Percentiles rank a stretch among this genome's conserved stretches.
Evolutionary conservation across 129 eudicot species (phyloP).

Genomic region (Tagetes erecta): DNA sequence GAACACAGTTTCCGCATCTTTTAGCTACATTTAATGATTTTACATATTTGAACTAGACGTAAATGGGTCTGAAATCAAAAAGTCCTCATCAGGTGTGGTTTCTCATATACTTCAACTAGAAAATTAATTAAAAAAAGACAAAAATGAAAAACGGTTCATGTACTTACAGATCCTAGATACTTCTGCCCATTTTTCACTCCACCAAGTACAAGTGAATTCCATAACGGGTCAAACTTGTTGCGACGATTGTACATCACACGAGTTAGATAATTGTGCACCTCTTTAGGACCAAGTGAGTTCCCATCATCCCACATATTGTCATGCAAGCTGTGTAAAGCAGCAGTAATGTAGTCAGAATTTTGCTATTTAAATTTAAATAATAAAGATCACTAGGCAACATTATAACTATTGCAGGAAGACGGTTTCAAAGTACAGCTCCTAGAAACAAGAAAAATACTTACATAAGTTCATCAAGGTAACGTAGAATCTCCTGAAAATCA

Average conservation of each 20-base stretch:
- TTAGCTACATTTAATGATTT: not conserved
- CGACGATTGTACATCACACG: conserved; percentile 80
- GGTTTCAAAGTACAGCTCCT: not conserved
- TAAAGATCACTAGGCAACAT: conserved; percentile 1
- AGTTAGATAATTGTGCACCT: conserved; percentile 76
- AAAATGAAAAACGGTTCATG: not conserved
- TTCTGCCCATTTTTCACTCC: conserved; percentile 80
- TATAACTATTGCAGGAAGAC: not conserved
- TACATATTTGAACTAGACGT: not conserved
- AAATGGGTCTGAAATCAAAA: not conserved
- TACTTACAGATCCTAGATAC: conserved; percentile 72
- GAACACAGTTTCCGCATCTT: not conserved
- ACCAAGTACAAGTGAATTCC: conserved; percentile 83
- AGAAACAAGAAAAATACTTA: conserved; percentile 30
- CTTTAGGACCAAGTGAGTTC: conserved; percentile 83
- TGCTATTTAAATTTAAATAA: not conserved
- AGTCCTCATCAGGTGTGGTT: not conserved
- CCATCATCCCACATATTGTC: conserved; percentile 93
- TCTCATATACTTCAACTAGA: not conserved
- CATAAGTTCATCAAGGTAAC: conserved; percentile 76
- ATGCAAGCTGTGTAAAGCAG: conserved; percentile 41
- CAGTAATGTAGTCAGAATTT: conserved; percentile 10
- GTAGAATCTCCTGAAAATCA: conserved; percentile 80
- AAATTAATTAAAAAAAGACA: not conserved
- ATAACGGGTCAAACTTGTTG: conserved; percentile 76